phyloP scores from a whole-genome alignment of 257 asterid genomes.

The Nicotiana knightiana region DNA sequence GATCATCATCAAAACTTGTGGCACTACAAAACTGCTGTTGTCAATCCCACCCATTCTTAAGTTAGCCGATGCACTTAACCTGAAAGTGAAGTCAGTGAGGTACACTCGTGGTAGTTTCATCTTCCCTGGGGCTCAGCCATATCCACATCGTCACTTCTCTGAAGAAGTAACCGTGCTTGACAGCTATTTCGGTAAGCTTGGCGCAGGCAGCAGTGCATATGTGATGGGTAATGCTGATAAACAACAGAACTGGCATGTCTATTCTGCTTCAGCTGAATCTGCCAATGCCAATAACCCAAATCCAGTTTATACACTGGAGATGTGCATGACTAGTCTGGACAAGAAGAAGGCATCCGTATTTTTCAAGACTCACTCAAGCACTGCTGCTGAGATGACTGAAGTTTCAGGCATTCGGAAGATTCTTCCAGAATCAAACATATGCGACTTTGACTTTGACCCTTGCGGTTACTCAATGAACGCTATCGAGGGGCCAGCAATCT shows the following conservation, averaged over 20 bases:
- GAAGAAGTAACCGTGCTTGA: constrained; percentile 71
- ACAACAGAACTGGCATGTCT: constrained; percentile 71
- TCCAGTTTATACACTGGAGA: constrained; percentile 59
- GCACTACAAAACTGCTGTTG: constrained; percentile 77
- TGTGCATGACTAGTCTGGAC: constrained; percentile 85
- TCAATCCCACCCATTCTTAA: constrained; percentile 63
- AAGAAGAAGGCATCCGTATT: constrained; percentile 57
- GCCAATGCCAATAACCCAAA: background rate
- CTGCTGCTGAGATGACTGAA: constrained; percentile 58
- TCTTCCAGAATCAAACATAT: constrained; percentile 60
- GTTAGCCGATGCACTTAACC: constrained; percentile 38
- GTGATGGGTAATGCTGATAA: constrained; percentile 53
- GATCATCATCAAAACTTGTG: constrained; percentile 75
- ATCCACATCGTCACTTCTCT: constrained; percentile 65
- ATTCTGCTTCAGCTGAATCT: constrained; percentile 49
- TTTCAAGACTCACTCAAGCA: constrained; percentile 53
- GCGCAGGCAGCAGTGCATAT: constrained; percentile 51
- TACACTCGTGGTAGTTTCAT: constrained; percentile 78
- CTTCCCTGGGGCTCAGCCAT: constrained; percentile 75
- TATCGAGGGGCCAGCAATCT: constrained; percentile 51
- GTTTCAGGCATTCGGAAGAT: constrained; percentile 62
- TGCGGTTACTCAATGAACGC: constrained; percentile 92
- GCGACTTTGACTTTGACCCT: constrained; percentile 77
- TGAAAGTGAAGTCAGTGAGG: constrained; percentile 48
- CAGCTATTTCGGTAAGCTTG: constrained; percentile 44